Conservation (phyloP, 768 basidiomycete species). For the Boletus bicolor region DNA sequence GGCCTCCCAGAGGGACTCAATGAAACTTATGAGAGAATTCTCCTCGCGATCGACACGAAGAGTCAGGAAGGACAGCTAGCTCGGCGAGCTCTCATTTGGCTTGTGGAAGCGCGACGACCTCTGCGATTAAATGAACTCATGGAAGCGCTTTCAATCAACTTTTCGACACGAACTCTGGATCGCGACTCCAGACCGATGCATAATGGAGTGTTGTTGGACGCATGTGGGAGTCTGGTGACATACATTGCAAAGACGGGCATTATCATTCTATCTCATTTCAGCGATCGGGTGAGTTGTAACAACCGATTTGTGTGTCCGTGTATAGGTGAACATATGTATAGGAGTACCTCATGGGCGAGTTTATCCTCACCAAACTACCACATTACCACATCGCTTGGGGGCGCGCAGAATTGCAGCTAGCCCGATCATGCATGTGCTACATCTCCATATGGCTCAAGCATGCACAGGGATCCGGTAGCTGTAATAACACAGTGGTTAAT, state of each 20-base stretch:
- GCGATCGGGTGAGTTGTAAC: not conserved
- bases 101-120: not conserved
- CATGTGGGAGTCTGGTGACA: constrained; percentile 6
- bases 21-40: not conserved
- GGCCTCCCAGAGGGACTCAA: not conserved
- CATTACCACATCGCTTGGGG: not conserved
- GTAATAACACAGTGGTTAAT: too few species aligned
- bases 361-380: not conserved
- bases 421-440: not conserved
- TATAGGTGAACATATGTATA: not conserved
- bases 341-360: not conserved
- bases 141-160: not conserved
- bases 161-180: not conserved
- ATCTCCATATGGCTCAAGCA: not conserved
- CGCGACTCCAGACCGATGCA: constrained; percentile 2
- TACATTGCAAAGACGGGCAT: not conserved
- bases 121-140: not conserved
- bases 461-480: too few species aligned
- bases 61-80: not conserved
- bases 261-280: constrained; percentile 3
- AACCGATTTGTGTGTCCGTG: not conserved
- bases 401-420: not conserved
- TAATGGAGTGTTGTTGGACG: not conserved
- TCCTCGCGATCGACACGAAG: not conserved
- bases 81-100: not conserved